Percentiles rank a stretch among this genome's conserved stretches.
phyloP scores from a whole-genome alignment of 768 basidiomycete species.

The Auricularia sp. region DNA sequence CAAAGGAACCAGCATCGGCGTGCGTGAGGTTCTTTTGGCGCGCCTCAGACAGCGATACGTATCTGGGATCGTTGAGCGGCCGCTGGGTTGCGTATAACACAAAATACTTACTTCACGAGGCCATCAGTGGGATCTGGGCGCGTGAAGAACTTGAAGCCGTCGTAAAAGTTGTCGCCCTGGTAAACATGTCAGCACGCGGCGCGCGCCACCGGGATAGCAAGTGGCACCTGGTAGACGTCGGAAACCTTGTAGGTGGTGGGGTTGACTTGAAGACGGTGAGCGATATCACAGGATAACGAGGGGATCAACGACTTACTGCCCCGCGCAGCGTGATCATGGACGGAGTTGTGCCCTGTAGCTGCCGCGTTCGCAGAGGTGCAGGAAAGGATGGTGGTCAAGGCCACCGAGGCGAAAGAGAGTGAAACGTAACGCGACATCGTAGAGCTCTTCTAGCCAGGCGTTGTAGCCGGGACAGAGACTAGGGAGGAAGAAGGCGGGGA shows the following conservation, averaged over 20 bases:
- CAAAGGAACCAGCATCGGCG: conserved; percentile 40
- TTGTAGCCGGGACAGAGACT: neutral
- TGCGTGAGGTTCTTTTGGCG: conserved; percentile 40
- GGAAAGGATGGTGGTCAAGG: neutral
- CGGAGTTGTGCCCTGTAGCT: neutral
- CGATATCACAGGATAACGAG: neutral
- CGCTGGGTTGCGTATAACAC: neutral
- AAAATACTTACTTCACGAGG: neutral
- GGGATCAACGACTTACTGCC: neutral
- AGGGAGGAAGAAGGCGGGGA: neutral
- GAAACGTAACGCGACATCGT: neutral
- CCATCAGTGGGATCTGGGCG: neutral
- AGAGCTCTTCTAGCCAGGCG: neutral
- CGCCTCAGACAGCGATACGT: neutral
- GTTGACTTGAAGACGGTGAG: neutral
- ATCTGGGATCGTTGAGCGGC: neutral
- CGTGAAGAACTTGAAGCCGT: neutral
- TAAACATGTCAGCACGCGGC: neutral
- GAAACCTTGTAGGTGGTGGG: neutral
- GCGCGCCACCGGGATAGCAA: neutral
- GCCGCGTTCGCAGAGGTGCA: neutral
- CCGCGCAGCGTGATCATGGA: neutral
- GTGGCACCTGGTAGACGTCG: neutral
- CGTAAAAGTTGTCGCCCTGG: neutral
- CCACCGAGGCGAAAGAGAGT: neutral